Percentiles rank a stretch among this genome's conserved stretches.
Evolutionary conservation across 148 eudicot species (phyloP).

Genomic region (Hydrangea macrophylla): DNA sequence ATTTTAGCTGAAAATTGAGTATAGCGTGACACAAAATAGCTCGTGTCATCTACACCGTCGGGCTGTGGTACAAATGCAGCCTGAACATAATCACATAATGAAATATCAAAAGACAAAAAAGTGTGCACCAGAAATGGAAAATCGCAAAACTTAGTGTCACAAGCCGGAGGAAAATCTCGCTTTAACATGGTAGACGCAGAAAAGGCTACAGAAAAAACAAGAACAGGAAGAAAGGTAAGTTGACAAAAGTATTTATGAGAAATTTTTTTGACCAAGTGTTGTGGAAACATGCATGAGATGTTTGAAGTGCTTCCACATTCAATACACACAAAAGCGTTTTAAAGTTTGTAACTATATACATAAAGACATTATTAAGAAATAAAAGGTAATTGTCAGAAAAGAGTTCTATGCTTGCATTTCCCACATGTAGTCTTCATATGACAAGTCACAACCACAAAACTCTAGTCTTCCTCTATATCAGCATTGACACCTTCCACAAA

Average conservation of each 20-base stretch:
- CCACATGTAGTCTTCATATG: no score
- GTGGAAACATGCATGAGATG: neutral
- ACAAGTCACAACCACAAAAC: no score
- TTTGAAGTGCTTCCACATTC: neutral
- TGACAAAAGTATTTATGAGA: neutral
- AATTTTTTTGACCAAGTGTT: neutral
- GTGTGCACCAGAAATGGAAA: neutral
- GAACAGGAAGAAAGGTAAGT: neutral
- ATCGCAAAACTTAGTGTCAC: no score
- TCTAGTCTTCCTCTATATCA: no score
- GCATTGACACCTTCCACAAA: no score
- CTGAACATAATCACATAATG: conserved; percentile 21
- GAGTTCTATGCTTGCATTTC: no score
- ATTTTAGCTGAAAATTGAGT: conserved; percentile 35
- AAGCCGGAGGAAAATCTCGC: neutral
- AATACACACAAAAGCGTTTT: neutral
- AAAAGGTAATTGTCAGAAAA: no score
- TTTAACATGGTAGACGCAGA: neutral
- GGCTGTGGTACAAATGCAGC: conserved; percentile 71
- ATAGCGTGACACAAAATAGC: conserved; percentile 61
- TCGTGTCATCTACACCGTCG: conserved; percentile 59
- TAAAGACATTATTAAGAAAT: no score
- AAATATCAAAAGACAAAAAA: neutral
- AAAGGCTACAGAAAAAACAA: no score
- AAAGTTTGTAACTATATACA: neutral